Percentiles rank a stretch among this genome's conserved stretches.
phyloP scores from a whole-genome alignment of 2,329 filamentous ascomycete genomes.

The Emergomyces orientalis region DNA sequence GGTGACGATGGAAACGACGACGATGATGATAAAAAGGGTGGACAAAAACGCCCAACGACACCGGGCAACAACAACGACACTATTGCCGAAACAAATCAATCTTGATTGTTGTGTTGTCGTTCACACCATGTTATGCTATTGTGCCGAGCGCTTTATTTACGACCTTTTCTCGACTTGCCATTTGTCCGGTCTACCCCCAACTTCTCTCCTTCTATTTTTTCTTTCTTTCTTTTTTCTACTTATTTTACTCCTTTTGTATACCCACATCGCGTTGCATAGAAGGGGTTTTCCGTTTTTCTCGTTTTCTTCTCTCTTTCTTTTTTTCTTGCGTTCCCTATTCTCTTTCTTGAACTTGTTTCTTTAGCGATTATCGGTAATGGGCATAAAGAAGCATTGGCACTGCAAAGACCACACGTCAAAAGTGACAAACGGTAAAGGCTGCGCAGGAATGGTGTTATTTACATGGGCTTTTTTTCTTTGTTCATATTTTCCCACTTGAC shows the following conservation, averaged over 20 bases:
- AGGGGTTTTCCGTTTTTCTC: background rate
- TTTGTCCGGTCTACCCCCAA: background rate
- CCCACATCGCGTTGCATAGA: slow-evolving; percentile 6
- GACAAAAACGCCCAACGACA: background rate
- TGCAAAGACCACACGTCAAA: background rate
- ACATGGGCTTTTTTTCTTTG: background rate
- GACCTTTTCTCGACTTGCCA: background rate
- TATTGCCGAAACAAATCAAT: slow-evolving; percentile 4
- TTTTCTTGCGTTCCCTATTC: background rate
- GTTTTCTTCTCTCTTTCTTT: background rate
- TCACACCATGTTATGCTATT: background rate
- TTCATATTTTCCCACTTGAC: background rate
- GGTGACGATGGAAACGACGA: slow-evolving; percentile 16
- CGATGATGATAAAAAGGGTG: slow-evolving; percentile 20
- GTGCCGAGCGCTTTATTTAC: background rate
- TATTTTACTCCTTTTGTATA: slow-evolving; percentile 6
- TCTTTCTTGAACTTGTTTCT: background rate
- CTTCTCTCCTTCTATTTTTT: background rate
- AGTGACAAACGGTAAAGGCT: background rate
- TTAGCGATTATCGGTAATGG: background rate
- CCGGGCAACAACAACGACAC: slow-evolving; percentile 18
- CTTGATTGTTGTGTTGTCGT: background rate
- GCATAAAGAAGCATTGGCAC: background rate
- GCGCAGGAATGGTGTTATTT: background rate
- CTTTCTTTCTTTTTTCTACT: background rate